Conservation (phyloP, 345 rosid genomes). For the Gynandropsis gynandra region DNA sequence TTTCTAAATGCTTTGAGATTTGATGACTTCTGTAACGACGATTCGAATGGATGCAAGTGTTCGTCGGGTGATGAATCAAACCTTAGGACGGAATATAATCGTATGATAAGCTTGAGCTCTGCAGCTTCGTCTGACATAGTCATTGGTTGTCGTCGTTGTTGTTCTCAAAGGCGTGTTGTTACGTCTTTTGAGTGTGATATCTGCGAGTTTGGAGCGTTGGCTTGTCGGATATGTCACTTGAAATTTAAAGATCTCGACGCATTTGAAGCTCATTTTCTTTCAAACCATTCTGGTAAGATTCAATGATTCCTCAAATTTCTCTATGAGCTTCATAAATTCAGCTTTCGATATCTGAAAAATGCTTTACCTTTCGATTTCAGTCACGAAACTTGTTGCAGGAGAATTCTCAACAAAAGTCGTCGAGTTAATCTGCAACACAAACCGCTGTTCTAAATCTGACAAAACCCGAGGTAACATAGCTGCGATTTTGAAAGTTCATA, state of each 20-base stretch:
- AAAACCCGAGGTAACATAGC: slow-evolving; percentile 26
- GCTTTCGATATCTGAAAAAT: too few relatives aligned
- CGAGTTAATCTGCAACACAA: slow-evolving; percentile 49
- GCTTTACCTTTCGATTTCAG: slow-evolving; percentile 23
- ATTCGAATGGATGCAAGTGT: slow-evolving; percentile 5
- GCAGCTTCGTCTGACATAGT: slow-evolving; percentile 20
- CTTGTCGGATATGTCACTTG: slow-evolving; percentile 47
- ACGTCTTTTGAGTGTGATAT: background rate
- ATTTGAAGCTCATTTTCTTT: slow-evolving; percentile 47
- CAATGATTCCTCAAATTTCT: too few relatives aligned
- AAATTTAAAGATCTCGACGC: slow-evolving; percentile 37
- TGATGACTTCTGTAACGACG: too few relatives aligned
- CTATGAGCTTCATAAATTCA: too few relatives aligned
- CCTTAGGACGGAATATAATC: background rate
- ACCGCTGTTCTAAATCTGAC: slow-evolving; percentile 21
- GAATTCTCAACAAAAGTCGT: slow-evolving; percentile 61
- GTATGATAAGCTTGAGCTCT: background rate
- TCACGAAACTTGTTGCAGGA: slow-evolving; percentile 49
- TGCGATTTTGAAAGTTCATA: slow-evolving; percentile 47
- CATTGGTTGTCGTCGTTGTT: background rate
- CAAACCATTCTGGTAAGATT: slow-evolving; percentile 54
- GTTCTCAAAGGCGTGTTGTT: slow-evolving; percentile 19
- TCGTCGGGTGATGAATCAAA: background rate
- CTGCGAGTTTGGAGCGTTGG: slow-evolving; percentile 19
- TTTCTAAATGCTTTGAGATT: too few relatives aligned